Base-by-base conservation (phyloP, 805 yeast species). In the Ascoidea rubescens region DNA sequence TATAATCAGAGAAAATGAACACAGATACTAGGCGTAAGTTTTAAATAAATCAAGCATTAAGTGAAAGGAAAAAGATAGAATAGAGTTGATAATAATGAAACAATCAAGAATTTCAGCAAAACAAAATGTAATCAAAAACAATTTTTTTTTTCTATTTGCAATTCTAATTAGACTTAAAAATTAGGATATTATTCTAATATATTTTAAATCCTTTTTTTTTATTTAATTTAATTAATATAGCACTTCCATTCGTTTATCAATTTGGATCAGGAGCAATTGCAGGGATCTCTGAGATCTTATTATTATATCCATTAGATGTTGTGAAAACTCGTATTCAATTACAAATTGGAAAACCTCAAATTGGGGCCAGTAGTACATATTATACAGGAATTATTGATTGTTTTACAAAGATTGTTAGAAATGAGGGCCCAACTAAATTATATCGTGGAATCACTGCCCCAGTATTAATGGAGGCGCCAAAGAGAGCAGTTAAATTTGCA, bases 381-480 rank as follows among this genome's bases (percentile, higher is more conserved):
- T 90, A 90, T 71, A 72, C 71, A 48, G 96, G 96, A 62, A 85
- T 95, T 64, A 59, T 89, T 54, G 93, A 87, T 64, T 87, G 96
- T 66, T 68, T 93, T 60, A 69, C 75, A 56, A 89, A 90, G 69
- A 91, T 93, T 60, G 77, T 93, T 60, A 79, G 78, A 61, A 81
- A 79, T 59, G 99, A 93, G 68, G 99, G 99, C 50, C 75, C 80
- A 46, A 69, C 84, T 8, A 75, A 93, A 57, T 76, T 91, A 54
- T 93, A 93, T 71, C 82, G 90, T 64, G 99, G 99, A 58, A 93
- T 93, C 62, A 72, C 86, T 33, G 96, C 99, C 30, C 99, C 99
- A 42, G 87, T 93, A 59, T 74, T 93, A 62, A 93, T 93, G 99
- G 99, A 93, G 69, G 99, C 98, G 12, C 99, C 99, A 58, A 93